Conservation (phyloP, 2,329 filamentous ascomycete species). For the Cladophialophora exuberans region DNA sequence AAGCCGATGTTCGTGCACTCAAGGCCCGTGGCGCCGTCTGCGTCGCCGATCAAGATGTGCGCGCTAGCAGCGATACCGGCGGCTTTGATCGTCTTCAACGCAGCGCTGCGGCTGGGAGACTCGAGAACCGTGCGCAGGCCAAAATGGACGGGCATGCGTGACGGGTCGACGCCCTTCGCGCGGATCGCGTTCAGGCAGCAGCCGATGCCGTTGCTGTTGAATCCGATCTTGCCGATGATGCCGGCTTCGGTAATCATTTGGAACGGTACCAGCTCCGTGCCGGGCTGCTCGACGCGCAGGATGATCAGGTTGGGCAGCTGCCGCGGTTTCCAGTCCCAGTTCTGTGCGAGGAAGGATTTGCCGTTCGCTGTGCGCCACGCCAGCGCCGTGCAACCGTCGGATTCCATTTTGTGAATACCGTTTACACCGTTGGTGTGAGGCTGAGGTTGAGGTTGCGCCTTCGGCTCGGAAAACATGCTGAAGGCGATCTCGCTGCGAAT, state of each 20-base stretch:
- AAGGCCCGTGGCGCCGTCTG: slow-evolving; percentile 47
- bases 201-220: slow-evolving; percentile 57
- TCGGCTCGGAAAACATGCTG: slow-evolving; percentile 58
- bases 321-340: slow-evolving; percentile 59
- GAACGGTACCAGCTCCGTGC: slow-evolving; percentile 49
- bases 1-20: slow-evolving; percentile 46
- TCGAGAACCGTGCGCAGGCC: slow-evolving; percentile 57
- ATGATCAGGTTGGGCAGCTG: slow-evolving; percentile 56
- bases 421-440: no score
- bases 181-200: slow-evolving; percentile 60
- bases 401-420: no score
- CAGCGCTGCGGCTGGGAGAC: slow-evolving; percentile 45
- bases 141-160: slow-evolving; percentile 57
- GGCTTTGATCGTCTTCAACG: slow-evolving; percentile 51
- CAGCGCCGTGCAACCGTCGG: slow-evolving; percentile 61
- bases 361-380: slow-evolving; percentile 50
- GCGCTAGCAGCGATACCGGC: slow-evolving; percentile 55
- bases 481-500: slow-evolving; percentile 63
- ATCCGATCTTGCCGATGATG: slow-evolving; percentile 38
- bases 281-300: slow-evolving; percentile 47
- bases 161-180: slow-evolving; percentile 50
- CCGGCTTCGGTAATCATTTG: slow-evolving; percentile 59
- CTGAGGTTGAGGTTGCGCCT: no score
- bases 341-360: slow-evolving; percentile 53
- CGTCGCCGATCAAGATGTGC: slow-evolving; percentile 58